These are phyloP conservation scores for Cadophora luteo-olivacea DNA, from an alignment of 2,329 filamentous ascomycete genomes.

Conservation along the genomic window DNA sequence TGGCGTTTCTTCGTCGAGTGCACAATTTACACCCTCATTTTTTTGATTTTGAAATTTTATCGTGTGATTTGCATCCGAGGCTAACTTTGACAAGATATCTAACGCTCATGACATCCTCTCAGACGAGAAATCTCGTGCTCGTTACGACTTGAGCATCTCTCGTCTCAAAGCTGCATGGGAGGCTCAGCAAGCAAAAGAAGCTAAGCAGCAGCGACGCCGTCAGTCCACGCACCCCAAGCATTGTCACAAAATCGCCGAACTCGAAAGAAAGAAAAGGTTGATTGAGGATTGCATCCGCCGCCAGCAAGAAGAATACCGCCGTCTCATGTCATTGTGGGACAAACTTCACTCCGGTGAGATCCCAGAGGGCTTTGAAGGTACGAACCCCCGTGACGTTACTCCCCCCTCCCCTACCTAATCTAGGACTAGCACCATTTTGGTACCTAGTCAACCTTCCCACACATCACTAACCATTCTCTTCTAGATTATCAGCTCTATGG, in stretches of 20 bases:
- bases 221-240: not conserved
- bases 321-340: conserved; percentile 3
- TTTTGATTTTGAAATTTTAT: not conserved
- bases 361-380: conserved; percentile 20
- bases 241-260: conserved; percentile 1
- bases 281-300: not conserved
- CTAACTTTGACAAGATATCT: conserved; percentile 7
- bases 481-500: conserved; percentile 18
- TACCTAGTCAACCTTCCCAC: not conserved
- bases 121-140: conserved; percentile 4
- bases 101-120: conserved; percentile 11
- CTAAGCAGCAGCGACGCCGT: conserved; percentile 10
- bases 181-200: conserved; percentile 12
- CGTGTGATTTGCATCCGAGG: not conserved
- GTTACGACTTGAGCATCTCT: not conserved
- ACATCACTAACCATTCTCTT: not conserved
- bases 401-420: no score
- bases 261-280: conserved; percentile 10
- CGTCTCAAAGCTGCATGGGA: conserved; percentile 15
- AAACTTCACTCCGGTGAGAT: conserved; percentile 4
- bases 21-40: not conserved
- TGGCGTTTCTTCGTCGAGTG: not conserved
- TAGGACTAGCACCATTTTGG: not conserved
- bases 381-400: not conserved
- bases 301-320: conserved; percentile 3